Evolutionary conservation across 148 eudicot genomes (phyloP).

Genomic region (Selenicereus undatus): DNA sequence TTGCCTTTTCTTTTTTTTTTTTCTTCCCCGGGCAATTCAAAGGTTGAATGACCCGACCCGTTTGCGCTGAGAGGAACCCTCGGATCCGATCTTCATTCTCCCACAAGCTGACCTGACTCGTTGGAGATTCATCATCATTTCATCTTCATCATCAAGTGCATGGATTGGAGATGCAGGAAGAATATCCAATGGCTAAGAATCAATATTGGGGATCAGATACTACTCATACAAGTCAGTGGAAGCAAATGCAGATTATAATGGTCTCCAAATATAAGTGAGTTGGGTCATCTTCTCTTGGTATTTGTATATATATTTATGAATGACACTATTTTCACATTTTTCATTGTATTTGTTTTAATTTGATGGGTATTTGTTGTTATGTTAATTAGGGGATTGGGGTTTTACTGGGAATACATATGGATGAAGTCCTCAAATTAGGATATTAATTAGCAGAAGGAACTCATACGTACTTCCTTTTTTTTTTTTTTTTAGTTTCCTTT

Average conservation of each 20-base stretch:
- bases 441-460: slow-evolving; percentile 28
- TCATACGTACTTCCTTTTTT: slow-evolving; percentile 1
- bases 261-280: slow-evolving; percentile 22
- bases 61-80: slow-evolving; percentile 93
- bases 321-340: slow-evolving; percentile 13
- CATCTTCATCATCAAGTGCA: not conserved
- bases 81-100: slow-evolving; percentile 54
- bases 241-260: slow-evolving; percentile 6
- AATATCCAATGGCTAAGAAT: slow-evolving; percentile 7
- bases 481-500: not conserved
- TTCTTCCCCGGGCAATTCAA: not conserved
- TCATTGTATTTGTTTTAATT: slow-evolving; percentile 11
- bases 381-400: slow-evolving; percentile 22
- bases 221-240: slow-evolving; percentile 4
- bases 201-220: not conserved
- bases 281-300: slow-evolving; percentile 11
- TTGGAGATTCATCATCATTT: not conserved
- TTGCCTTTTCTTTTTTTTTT: not conserved
- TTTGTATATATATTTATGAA: slow-evolving; percentile 28
- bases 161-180: not conserved
- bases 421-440: slow-evolving; percentile 24
- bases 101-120: not conserved
- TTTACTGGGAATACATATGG: slow-evolving; percentile 20
- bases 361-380: slow-evolving; percentile 14
- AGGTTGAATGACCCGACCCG: not conserved